Evolutionary conservation across 2,329 filamentous ascomycete species (phyloP), one percentile per base, ranked within the genome.

Genomic region (Penicillium olsonii): DNA sequence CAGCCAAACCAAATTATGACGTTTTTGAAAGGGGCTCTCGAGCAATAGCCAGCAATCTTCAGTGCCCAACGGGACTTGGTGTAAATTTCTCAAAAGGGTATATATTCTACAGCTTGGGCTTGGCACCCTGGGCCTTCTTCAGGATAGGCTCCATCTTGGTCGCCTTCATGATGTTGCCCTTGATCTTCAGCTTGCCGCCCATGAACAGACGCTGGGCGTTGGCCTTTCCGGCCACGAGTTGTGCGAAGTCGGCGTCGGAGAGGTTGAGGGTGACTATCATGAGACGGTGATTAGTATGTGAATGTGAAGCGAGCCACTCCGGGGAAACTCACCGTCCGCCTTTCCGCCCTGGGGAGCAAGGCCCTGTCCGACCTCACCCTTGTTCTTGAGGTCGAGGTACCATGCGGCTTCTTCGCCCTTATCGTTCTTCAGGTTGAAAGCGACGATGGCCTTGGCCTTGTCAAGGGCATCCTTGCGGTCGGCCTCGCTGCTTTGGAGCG

Each of bases 151-250:
- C 91, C 75, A 96, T 84, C 85, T 95, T 96, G 53, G 92, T 96
- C 31, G 94, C 73, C 84, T 96, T 96, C 92, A 97, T 97, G 54
- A 97, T 85, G 72, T 97, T 91, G 56, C 94, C 94, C 84, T 91
- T 95, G 70, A 97, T 84, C 88, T 97, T 99, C 68, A 99, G 81
- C 82, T 96, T 96, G 65, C 94, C 94, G n/a, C 84, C 84, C 92
- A 99, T 97, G 78, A 97, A 96, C 57, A 99, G 78, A 63, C 87
- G 85, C 81, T 99, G 94, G 49, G 94, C 91, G 69, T 96, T 96
- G 64, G 89, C 90, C 79, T 95, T 90, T 69, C 94, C 94, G 31
- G 79, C 67, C 46, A 95, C 85, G 59, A 99, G 82, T 70, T 87
- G 86, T 59, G 78, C 84, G 68, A 99, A 99, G 75, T 97, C 90